Conservation (phyloP, 495 filamentous ascomycete species). For the Annulohypoxylon nitens region DNA sequence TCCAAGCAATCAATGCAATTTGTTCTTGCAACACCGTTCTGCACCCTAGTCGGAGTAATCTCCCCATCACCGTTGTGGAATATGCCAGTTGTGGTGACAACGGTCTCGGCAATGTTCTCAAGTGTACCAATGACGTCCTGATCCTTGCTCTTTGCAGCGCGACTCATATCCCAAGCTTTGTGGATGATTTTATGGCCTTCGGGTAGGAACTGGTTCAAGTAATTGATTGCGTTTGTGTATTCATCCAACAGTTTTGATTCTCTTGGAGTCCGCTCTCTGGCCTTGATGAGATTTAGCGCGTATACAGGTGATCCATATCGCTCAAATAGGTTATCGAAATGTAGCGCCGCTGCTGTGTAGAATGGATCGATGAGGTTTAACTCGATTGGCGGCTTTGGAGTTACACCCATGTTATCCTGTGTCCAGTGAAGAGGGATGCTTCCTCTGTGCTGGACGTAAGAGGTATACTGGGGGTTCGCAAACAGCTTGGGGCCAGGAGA, state of each 20-base stretch:
- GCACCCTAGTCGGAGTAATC: constrained; percentile 73
- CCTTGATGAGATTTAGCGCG: constrained; percentile 93
- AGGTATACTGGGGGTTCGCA: constrained; percentile 91
- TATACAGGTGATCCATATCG: constrained; percentile 93
- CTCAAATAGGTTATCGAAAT: constrained; percentile 96
- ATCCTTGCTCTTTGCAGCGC: constrained; percentile 92
- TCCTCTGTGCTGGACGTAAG: constrained; percentile 95
- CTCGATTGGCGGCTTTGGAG: constrained; percentile 95
- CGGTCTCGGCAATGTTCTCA: constrained; percentile 87
- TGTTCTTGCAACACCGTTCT: constrained; percentile 93
- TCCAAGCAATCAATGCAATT: constrained; percentile 99
- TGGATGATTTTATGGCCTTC: constrained; percentile 86
- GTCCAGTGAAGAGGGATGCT: constrained; percentile 98
- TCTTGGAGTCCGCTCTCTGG: constrained; percentile 87
- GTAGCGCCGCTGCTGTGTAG: constrained; percentile 93
- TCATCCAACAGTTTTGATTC: constrained; percentile 92
- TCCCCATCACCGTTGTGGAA: constrained; percentile 88
- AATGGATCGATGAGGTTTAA: constrained; percentile 95
- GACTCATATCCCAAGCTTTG: constrained; percentile 97
- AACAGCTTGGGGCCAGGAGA: constrained; percentile 87
- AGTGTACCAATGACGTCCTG: constrained; percentile 95
- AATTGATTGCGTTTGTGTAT: constrained; percentile 87
- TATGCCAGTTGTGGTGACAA: constrained; percentile 87
- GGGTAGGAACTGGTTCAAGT: constrained; percentile 95
- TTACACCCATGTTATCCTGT: constrained; percentile 94